Evolutionary conservation across 805 yeast genomes (phyloP).

Genomic region (Teunomyces funiuensis): DNA sequence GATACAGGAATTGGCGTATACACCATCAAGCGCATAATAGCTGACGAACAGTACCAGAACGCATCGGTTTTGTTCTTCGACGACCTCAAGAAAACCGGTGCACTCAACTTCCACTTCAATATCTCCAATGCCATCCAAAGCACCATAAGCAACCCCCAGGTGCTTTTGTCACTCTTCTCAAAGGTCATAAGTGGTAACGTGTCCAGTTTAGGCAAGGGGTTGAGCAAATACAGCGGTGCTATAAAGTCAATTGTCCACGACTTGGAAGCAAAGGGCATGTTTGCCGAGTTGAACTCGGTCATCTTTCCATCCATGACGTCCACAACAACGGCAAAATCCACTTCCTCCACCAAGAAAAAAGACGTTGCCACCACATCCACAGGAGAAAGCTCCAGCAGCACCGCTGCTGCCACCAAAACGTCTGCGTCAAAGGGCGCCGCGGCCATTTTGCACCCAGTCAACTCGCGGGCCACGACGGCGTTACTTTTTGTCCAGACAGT

Average conservation of each 20-base stretch:
- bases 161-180: constrained; percentile 20
- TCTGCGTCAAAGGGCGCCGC: constrained; percentile 3
- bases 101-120: constrained; percentile 28
- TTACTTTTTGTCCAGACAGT: constrained; percentile 20
- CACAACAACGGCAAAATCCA: constrained; percentile 10
- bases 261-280: constrained; percentile 37
- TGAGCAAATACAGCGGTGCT: constrained; percentile 31
- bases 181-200: constrained; percentile 23
- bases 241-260: constrained; percentile 28
- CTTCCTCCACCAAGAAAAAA: constrained; percentile 12
- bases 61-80: constrained; percentile 34
- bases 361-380: constrained; percentile 4
- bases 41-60: constrained; percentile 34
- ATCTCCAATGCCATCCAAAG: constrained; percentile 23
- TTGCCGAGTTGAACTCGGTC: constrained; percentile 36
- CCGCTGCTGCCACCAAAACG: neutral
- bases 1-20: constrained; percentile 41
- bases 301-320: constrained; percentile 16
- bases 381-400: constrained; percentile 4
- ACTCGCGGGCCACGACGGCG: constrained; percentile 8
- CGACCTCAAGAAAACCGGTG: constrained; percentile 28
- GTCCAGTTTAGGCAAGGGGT: constrained; percentile 8
- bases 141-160: constrained; percentile 25
- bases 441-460: constrained; percentile 2
- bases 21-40: constrained; percentile 34